Evolutionary conservation across 352 stramenopile species (phyloP).

Genomic region (Aphanomyces euteiches): DNA sequence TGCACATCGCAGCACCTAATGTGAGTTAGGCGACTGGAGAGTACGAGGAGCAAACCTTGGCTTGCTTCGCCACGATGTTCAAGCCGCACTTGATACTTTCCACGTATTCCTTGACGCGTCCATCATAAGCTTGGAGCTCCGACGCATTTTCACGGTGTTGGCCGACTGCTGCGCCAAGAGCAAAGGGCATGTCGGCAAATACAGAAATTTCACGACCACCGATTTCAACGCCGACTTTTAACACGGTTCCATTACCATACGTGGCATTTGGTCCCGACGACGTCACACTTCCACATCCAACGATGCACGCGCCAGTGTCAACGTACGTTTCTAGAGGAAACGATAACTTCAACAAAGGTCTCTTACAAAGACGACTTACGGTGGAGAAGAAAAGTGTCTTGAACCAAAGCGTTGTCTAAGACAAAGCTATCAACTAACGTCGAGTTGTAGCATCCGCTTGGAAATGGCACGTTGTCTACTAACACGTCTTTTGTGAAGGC

Average conservation of each 20-base stretch:
- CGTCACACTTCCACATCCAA: slow-evolving; percentile 63
- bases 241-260: slow-evolving; percentile 54
- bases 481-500: slow-evolving; percentile 35
- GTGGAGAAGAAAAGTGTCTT: slow-evolving; percentile 57
- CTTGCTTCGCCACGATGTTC: slow-evolving; percentile 49
- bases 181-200: slow-evolving; percentile 70
- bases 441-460: slow-evolving; percentile 61
- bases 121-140: slow-evolving; percentile 48
- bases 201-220: slow-evolving; percentile 67
- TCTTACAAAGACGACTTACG: slow-evolving; percentile 31
- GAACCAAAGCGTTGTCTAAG: slow-evolving; percentile 72
- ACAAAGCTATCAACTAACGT: slow-evolving; percentile 56
- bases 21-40: background rate
- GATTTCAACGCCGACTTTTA: slow-evolving; percentile 80
- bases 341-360: background rate
- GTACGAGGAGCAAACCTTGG: slow-evolving; percentile 27
- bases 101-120: slow-evolving; percentile 54
- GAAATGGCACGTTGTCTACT: slow-evolving; percentile 54
- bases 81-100: slow-evolving; percentile 41
- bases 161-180: slow-evolving; percentile 43
- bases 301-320: slow-evolving; percentile 45
- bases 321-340: slow-evolving; percentile 23
- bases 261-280: slow-evolving; percentile 30
- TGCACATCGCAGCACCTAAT: slow-evolving; percentile 49
- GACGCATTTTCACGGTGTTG: slow-evolving; percentile 40